Evolutionary conservation across 768 basidiomycete genomes (phyloP).

Genomic region (Mycena haematopus): DNA sequence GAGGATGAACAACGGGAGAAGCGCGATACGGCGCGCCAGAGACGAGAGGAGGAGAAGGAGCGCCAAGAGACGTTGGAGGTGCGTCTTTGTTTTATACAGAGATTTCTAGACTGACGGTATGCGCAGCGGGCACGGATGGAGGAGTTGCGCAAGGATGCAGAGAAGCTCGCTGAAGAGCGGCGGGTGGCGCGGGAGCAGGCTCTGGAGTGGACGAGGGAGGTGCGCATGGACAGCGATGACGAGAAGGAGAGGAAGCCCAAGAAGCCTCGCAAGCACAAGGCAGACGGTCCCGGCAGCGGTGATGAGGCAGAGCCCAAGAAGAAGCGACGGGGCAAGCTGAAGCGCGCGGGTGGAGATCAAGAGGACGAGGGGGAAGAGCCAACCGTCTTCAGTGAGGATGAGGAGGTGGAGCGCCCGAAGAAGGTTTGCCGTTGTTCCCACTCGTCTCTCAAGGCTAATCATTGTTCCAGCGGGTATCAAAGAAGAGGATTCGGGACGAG

Average conservation of each 20-base stretch:
- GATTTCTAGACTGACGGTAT: constrained; percentile 14
- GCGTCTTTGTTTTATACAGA: constrained; percentile 30
- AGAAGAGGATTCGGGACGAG: constrained; percentile 82
- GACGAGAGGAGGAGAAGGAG: constrained; percentile 81
- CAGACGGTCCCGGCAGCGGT: constrained; percentile 48
- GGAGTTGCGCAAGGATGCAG: constrained; percentile 70
- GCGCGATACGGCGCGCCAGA: constrained; percentile 77
- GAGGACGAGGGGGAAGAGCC: constrained; percentile 68
- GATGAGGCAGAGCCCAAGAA: constrained; percentile 75
- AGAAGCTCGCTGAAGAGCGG: constrained; percentile 82
- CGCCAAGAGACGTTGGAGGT: constrained; percentile 73
- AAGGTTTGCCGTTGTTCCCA: constrained; percentile 59
- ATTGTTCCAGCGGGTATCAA: constrained; percentile 51
- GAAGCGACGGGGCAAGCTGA: constrained; percentile 72
- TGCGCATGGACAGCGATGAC: constrained; percentile 76
- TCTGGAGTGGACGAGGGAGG: constrained; percentile 75
- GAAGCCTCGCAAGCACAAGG: constrained; percentile 60
- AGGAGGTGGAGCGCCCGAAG: constrained; percentile 69
- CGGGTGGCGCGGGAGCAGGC: constrained; percentile 79
- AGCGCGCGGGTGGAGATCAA: constrained; percentile 52
- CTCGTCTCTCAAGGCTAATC: neutral
- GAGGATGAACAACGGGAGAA: constrained; percentile 76
- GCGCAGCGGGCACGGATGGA: constrained; percentile 66
- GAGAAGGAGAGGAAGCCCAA: constrained; percentile 73
- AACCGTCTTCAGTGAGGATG: constrained; percentile 72